Evolutionary conservation across 2,329 filamentous ascomycete species (phyloP), one percentile per base, ranked within the genome.

Genomic region (Neofusicoccum laricinum): DNA sequence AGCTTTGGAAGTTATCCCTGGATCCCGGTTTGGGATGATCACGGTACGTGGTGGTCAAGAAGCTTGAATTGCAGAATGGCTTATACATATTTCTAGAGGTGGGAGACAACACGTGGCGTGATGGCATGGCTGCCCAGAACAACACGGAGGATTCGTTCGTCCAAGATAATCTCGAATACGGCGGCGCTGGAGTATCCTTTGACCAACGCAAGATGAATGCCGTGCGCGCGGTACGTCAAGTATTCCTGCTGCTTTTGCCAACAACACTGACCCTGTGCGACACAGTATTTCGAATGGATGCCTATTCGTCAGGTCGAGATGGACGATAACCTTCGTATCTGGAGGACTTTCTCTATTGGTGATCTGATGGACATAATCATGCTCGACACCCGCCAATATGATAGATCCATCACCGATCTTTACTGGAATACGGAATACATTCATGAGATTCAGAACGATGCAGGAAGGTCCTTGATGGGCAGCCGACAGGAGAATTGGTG

Each of bases 401-500:
- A 80, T 66, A 76, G 78, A 12, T 76, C 73, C 6, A 78, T 81
- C 59, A 80, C 78, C 1, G 75, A 78, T 63, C 70, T 80, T 1
- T 77, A 78, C 68, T 85, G 84, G 81, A 90, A 90, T 71, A 83
- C 82, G 0, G 79, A 85, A 48, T 90, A 90, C 71, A 78, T 89
- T 48, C 80, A 85, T 65, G 69, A 79, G 1, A 88, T 92, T 65
- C 85, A 82, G 17, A 84, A 91, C 68, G 88, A 92, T 64, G 85
- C 88, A 2, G 84, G 86, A 5, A 85, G 90, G 3, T 85, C 84
- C 0, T 77, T 93, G 68, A 92, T 93, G 89, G 90, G 90, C 2
- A 80, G 83, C 1, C 84, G 84, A 11, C 90, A 93, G 72, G 90
- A 93, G 74, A 85, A 86, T 69, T 93, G 90, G 90, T 63, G 6